Evolutionary conservation across 1,284 basidiomycete genomes (phyloP), one percentile per base, ranked within the genome.

Genomic region (Puccinia triticina): DNA sequence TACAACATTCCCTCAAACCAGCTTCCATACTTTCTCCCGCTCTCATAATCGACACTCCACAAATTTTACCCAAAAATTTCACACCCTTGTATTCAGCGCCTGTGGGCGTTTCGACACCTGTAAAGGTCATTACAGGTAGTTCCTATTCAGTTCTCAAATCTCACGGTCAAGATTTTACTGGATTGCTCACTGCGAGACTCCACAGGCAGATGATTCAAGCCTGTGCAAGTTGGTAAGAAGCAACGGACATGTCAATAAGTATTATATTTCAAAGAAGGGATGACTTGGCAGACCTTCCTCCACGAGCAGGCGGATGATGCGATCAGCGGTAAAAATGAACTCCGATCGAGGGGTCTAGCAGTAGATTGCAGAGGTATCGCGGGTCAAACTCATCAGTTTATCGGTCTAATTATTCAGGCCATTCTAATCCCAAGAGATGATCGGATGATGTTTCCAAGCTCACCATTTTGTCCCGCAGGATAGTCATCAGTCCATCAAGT

Each of bases 171-270:
- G 48, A 55, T 59, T 29, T 11, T 10, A 40, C 32, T 43, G 5
- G 26, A 46, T 16, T 7, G 10, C 83, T 61, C 37, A 85, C 84
- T 92, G 89, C 94, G 93, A 55, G 93, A 91, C 21, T 95, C 88
- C 40, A 98, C 95, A 0, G 96, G 96, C 11, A 99, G 90, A 88
- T 98, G 95, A 88, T 99, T 98, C 83, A 98, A 89, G n/a, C 96
- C 94, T 89, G 46, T 32, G 0, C 14, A 23, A 48, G 50, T 46
- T 61, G 11, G 18, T 32, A 18, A 61, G 21, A 61, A 32, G 3
- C 4, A 16, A 34, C 7, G 32, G 26, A 11, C 32, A 61, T 12
- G 34, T 61, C 32, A 34, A 21, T 34, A 32, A 14, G 29, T 34
- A 18, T 61, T 61, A 10, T 34, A 2, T 29, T 34, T 61, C 14